These are phyloP conservation scores for Zygosaccharomyces bailii DNA, from an alignment of 805 yeast species.

Conservation along the genomic window DNA sequence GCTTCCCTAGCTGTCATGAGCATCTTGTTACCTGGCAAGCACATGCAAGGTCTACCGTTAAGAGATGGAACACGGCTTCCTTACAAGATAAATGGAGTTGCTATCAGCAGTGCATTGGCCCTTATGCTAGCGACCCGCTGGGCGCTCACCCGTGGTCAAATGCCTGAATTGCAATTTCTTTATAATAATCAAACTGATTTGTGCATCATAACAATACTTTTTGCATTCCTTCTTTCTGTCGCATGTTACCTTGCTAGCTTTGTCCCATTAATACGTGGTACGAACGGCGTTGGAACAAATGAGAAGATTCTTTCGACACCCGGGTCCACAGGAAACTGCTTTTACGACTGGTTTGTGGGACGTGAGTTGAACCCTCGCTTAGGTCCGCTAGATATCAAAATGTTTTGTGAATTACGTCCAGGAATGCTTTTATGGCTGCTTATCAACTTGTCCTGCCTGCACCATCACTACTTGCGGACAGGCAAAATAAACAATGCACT, in stretches of 20 bases:
- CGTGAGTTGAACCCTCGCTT: constrained; percentile 91
- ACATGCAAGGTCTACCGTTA: constrained; percentile 59
- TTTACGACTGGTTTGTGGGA: constrained; percentile 96
- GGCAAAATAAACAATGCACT: constrained; percentile 71
- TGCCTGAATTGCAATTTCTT: constrained; percentile 79
- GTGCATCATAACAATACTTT: constrained; percentile 57
- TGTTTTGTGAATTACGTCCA: constrained; percentile 91
- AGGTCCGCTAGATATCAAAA: constrained; percentile 80
- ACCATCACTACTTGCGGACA: constrained; percentile 63
- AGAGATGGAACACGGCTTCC: constrained; percentile 70
- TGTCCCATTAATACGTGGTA: constrained; percentile 45
- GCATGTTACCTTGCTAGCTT: constrained; percentile 69
- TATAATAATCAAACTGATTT: constrained; percentile 67
- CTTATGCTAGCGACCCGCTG: constrained; percentile 50
- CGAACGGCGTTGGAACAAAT: constrained; percentile 51
- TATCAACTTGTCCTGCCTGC: constrained; percentile 73
- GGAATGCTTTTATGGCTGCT: constrained; percentile 86
- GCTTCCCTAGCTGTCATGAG: constrained; percentile 60
- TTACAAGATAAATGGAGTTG: constrained; percentile 80
- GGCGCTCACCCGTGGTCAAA: constrained; percentile 45
- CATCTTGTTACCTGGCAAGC: constrained; percentile 60
- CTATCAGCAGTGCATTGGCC: constrained; percentile 44
- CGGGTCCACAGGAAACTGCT: constrained; percentile 72
- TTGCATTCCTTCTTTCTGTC: constrained; percentile 59
- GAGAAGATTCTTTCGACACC: constrained; percentile 78